Base-by-base conservation (phyloP, 768 basidiomycete genomes). In the Sporobolomyces roseus region DNA sequence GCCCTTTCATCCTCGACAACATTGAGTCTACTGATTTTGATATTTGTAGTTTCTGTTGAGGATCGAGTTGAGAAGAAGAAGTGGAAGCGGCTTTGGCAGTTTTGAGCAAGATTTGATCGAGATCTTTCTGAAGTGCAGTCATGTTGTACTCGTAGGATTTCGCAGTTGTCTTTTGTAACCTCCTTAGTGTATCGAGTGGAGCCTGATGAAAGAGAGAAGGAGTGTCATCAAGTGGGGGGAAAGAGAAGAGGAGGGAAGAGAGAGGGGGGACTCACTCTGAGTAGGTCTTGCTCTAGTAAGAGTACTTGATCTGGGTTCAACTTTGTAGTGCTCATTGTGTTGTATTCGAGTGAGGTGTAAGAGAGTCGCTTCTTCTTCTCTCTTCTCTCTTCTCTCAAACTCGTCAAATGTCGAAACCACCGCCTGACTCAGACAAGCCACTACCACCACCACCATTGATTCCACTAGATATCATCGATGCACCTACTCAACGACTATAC, bases 141-240 rank as follows among this genome's bases (percentile, higher is more conserved):
- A 89, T 78, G 75, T 93, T 91, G 65, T 88, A 86, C 78, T 93
- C 91, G 62, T 91, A 85, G 69, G 86, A 83, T 79, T 86, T 86
- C 77, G 91, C 90, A 1, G 87, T 86, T 23, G 86, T 84, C 38
- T 91, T 86, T 76, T 93, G 93, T n/a, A 87, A 83, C 79, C 88
- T 90, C 74, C 89, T 86, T 75, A 91, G 89, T 74, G 88, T 88
- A 80, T 93, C 91, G 79, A 88, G 90, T 16, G 91, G 91, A 17
- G 91, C 89, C 91, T 93, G 72, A n/a, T 5, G 29, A 21, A 21
- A 19, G 45, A 35, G 32, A 32, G 35, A 10, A 38, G 3, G 49
- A 32, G n/a, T 6, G 45, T 14, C 14, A 23, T 4, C 21, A 3
- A 19, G 43, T 7, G 33, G 41, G 53, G 60, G 48, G 41, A 61